Percentiles rank a stretch among this genome's conserved stretches.
Evolutionary conservation across 257 asterid species (phyloP).

Genomic region (Ehretia macrophylla): DNA sequence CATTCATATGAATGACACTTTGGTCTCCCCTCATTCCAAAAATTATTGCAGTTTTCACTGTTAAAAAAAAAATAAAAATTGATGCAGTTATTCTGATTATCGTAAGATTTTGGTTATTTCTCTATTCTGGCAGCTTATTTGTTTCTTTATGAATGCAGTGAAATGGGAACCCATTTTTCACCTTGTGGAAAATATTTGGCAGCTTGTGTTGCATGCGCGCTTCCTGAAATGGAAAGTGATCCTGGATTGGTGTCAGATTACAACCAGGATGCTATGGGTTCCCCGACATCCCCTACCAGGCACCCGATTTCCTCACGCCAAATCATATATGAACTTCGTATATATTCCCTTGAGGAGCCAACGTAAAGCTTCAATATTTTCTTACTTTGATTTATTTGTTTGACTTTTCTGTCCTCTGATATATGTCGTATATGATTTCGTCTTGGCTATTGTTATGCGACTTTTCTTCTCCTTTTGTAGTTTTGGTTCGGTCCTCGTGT

Average conservation of each 20-base stretch:
- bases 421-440: no score
- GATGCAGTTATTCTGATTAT: background rate
- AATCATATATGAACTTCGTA: slow-evolving; percentile 86
- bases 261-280: no score
- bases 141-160: slow-evolving; percentile 34
- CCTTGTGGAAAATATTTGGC: slow-evolving; percentile 96
- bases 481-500: slow-evolving; percentile 75
- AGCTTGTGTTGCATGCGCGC: slow-evolving; percentile 91
- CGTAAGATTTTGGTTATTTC: background rate
- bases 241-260: slow-evolving; percentile 68
- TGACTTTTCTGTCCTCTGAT: background rate
- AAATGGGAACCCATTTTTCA: slow-evolving; percentile 96
- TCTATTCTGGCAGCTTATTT: slow-evolving; percentile 1
- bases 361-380: slow-evolving; percentile 46
- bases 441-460: slow-evolving; percentile 13
- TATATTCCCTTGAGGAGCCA: slow-evolving; percentile 91
- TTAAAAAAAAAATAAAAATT: background rate
- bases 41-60: background rate
- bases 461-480: slow-evolving; percentile 55
- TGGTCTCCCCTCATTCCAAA: no score
- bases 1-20: no score
- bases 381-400: no score
- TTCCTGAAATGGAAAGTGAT: slow-evolving; percentile 68
- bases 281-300: slow-evolving; percentile 91
- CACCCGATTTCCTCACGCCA: slow-evolving; percentile 88